These are phyloP conservation scores for Pisolithus microcarpus DNA, from an alignment of 768 basidiomycete species.

Conservation along the genomic window DNA sequence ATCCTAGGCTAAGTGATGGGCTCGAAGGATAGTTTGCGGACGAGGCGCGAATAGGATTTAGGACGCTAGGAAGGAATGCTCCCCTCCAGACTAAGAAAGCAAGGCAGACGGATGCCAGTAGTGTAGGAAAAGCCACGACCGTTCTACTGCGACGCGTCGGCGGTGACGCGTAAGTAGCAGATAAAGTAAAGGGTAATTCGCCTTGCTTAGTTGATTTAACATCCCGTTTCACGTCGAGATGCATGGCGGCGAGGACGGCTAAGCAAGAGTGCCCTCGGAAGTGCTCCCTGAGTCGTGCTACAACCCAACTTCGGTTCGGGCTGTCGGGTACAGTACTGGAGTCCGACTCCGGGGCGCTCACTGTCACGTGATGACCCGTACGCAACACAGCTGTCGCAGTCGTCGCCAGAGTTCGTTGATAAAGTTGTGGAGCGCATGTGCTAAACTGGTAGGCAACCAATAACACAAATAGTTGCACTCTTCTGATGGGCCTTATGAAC, in stretches of 20 bases:
- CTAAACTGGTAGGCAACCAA: no score
- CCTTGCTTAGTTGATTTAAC: conserved; percentile 9
- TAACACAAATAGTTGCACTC: no score
- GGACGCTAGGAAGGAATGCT: background rate
- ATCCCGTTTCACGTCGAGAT: background rate
- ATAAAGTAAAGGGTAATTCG: conserved; percentile 11
- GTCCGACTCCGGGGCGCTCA: no score
- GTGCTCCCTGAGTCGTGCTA: background rate
- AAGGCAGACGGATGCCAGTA: conserved; percentile 16
- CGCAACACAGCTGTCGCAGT: no score
- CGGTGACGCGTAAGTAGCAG: background rate
- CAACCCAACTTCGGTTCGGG: no score
- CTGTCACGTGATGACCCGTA: no score
- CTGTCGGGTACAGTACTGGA: no score
- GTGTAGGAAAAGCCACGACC: conserved; percentile 10
- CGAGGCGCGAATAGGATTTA: background rate
- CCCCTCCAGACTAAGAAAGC: conserved; percentile 10
- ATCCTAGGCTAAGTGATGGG: conserved; percentile 4
- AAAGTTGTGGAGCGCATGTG: no score
- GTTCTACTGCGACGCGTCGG: conserved; percentile 1
- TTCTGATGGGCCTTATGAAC: no score
- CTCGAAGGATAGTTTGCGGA: conserved; percentile 2
- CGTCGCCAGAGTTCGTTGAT: no score
- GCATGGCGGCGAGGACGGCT: background rate
- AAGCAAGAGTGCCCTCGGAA: background rate